These are phyloP conservation scores for Inga laurina DNA, from an alignment of 306 rosid genomes.

Conservation along the genomic window DNA sequence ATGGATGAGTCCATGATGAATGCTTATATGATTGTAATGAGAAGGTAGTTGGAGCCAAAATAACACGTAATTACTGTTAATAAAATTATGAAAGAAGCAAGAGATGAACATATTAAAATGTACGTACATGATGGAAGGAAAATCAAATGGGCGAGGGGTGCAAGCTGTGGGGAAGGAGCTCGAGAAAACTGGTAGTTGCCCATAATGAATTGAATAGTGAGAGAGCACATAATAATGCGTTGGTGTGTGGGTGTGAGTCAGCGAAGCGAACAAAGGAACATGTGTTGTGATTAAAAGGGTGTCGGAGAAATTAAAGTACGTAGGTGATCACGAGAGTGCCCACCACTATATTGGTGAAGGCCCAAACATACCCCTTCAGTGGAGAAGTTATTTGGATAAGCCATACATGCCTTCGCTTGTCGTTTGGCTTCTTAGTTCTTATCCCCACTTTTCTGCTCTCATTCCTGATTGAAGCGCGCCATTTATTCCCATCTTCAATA, in stretches of 20 bases:
- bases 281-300: conserved; percentile 38
- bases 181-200: conserved; percentile 24
- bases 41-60: background rate
- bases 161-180: background rate
- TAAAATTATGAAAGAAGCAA: background rate
- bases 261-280: conserved; percentile 2
- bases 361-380: conserved; percentile 39
- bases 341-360: background rate
- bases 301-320: conserved; percentile 40
- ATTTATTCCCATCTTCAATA: conserved; percentile 20
- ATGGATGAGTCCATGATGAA: background rate
- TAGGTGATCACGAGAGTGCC: conserved; percentile 25
- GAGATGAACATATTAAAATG: background rate
- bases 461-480: background rate
- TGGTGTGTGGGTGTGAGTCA: background rate
- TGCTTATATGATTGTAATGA: background rate
- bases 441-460: conserved; percentile 22
- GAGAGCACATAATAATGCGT: background rate
- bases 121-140: background rate
- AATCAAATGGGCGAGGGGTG: background rate
- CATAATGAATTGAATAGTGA: conserved; percentile 13
- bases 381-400: conserved; percentile 19
- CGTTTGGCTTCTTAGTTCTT: background rate
- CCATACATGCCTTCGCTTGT: background rate
- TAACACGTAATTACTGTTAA: background rate